Conservation (phyloP, 148 eudicot species). For the Rheum nobile region DNA sequence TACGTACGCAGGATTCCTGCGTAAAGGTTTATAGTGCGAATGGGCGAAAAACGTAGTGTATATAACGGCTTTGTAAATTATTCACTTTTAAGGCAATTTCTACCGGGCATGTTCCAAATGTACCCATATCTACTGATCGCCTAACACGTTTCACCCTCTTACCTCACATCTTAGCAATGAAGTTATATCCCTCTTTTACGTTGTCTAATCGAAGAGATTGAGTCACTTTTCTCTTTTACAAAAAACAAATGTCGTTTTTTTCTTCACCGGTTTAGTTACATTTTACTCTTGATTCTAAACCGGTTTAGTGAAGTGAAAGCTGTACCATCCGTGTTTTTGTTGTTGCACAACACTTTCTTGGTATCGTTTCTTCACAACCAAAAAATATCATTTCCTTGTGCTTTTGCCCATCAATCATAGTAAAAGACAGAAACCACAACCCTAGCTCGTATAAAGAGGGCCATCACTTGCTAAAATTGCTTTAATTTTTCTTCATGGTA, state of each 20-base stretch:
- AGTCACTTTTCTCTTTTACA: neutral
- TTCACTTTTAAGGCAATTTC: too few species aligned
- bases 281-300: too few species aligned
- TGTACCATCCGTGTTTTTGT: too few species aligned
- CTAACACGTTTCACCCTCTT: neutral
- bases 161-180: neutral
- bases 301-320: too few species aligned
- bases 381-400: neutral
- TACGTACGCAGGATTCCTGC: too few species aligned
- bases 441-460: neutral
- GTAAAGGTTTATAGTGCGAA: too few species aligned
- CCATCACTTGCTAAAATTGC: neutral
- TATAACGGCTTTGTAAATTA: too few species aligned
- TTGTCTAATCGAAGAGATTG: too few species aligned
- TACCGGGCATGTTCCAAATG: too few species aligned
- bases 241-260: neutral
- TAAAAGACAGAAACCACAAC: neutral
- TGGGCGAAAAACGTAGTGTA: too few species aligned
- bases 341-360: neutral
- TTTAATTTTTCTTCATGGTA: neutral
- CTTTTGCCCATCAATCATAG: constrained; percentile 3
- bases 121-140: neutral
- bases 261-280: too few species aligned
- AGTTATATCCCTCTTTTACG: neutral
- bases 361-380: neutral